Percentiles rank a stretch among this genome's conserved stretches.
Conservation (phyloP, 495 filamentous ascomycete genomes). For the Lasiosphaeris hirsuta region DNA sequence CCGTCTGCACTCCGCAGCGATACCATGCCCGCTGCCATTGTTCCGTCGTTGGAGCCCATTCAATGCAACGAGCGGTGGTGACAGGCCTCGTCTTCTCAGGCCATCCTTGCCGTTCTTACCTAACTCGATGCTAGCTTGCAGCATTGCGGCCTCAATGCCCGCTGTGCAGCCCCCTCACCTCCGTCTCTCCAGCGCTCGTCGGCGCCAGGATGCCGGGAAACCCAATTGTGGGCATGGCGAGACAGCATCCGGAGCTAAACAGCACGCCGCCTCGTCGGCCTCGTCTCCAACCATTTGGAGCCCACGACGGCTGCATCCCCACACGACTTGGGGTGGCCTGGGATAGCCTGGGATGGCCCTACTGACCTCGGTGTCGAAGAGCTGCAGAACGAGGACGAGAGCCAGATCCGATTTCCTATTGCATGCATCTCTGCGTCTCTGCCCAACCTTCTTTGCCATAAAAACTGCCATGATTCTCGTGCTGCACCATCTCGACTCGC, state of each 20-base stretch:
- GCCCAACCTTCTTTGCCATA: slow-evolving; percentile 19
- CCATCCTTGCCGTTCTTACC: not conserved
- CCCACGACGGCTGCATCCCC: too few species aligned
- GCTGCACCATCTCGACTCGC: slow-evolving; percentile 4
- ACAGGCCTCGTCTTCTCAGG: too few species aligned
- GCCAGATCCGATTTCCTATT: slow-evolving; percentile 5
- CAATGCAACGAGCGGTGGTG: too few species aligned
- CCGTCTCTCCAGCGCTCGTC: not conserved
- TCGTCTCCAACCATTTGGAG: too few species aligned
- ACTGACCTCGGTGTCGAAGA: slow-evolving; percentile 10
- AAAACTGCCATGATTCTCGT: slow-evolving; percentile 7
- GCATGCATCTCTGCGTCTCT: slow-evolving; percentile 20
- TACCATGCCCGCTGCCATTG: too few species aligned
- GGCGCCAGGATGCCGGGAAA: not conserved
- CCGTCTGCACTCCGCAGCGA: too few species aligned
- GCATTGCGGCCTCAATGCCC: slow-evolving; percentile 14
- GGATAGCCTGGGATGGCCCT: not conserved
- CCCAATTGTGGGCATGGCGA: not conserved
- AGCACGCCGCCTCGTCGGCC: too few species aligned
- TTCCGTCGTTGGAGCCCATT: too few species aligned
- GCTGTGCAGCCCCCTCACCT: not conserved
- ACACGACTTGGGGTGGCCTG: not conserved
- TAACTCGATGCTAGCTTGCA: slow-evolving; percentile 4
- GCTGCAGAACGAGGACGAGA: slow-evolving; percentile 9
- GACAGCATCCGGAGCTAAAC: not conserved